Conservation (phyloP, 768 basidiomycete species). For the Sutorius australiensis region DNA sequence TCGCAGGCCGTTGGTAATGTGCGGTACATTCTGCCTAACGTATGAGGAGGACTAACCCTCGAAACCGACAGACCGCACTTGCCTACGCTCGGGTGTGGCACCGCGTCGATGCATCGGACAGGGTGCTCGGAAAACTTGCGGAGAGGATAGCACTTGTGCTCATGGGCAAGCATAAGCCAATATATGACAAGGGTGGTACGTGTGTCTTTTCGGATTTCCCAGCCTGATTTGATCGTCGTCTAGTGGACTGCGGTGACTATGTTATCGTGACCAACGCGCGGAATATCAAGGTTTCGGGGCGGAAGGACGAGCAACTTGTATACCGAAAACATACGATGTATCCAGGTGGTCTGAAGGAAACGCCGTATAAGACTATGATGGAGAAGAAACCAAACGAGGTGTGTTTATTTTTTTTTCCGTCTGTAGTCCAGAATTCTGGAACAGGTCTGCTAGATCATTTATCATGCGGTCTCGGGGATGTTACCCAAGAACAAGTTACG, state of each 20-base stretch:
- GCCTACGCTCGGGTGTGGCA: constrained; percentile 97
- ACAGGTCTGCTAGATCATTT: constrained; percentile 66
- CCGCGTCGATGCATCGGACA: constrained; percentile 85
- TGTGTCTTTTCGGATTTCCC: not conserved
- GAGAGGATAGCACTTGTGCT: constrained; percentile 91
- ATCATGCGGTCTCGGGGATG: constrained; percentile 96
- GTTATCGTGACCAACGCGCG: constrained; percentile 91
- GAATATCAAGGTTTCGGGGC: constrained; percentile 81
- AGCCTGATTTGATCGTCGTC: not conserved
- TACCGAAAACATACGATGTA: constrained; percentile 91
- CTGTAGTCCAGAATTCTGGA: not conserved
- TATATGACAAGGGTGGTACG: constrained; percentile 88
- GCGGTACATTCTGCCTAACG: constrained; percentile 21
- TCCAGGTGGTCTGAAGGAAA: constrained; percentile 91
- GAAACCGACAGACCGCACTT: constrained; percentile 72
- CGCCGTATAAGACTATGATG: constrained; percentile 82
- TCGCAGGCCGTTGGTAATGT: constrained; percentile 83
- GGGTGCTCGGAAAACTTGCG: constrained; percentile 92
- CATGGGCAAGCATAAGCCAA: constrained; percentile 99
- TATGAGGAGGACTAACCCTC: not conserved
- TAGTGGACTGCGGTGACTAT: constrained; percentile 98
- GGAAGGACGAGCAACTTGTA: constrained; percentile 81
- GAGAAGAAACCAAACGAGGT: constrained; percentile 86
- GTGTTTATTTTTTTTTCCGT: constrained; percentile 24
- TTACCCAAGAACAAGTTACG: constrained; percentile 96